These are phyloP conservation scores for Coemansia sp. DNA, from an alignment of 192 early-diverging fungal genomes.

Conservation along the genomic window DNA sequence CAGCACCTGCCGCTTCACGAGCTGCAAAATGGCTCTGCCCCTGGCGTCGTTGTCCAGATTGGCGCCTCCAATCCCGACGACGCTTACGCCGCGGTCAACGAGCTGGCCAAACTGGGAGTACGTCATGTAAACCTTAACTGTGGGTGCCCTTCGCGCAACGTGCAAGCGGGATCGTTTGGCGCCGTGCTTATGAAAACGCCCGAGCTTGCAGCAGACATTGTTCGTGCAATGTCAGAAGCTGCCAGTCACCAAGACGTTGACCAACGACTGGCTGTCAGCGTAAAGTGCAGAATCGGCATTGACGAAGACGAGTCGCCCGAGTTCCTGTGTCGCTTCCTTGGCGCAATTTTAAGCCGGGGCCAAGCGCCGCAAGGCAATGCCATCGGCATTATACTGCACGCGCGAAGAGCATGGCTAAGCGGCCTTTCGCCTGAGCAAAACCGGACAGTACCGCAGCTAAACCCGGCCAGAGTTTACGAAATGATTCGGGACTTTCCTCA, in stretches of 20 bases:
- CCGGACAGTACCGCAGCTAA: conserved; percentile 59
- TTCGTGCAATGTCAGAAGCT: conserved; percentile 53
- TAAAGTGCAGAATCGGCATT: conserved; percentile 76
- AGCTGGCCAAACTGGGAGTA: conserved; percentile 56
- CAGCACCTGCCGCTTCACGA: conserved; percentile 28
- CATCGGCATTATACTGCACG: conserved; percentile 61
- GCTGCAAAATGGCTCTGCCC: conserved; percentile 19
- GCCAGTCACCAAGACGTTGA: conserved; percentile 14
- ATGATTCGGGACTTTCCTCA: conserved; percentile 55
- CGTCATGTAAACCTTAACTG: conserved; percentile 66
- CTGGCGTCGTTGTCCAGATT: conserved; percentile 44
- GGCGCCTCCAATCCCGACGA: conserved; percentile 29
- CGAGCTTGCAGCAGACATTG: conserved; percentile 52
- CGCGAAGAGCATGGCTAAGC: conserved; percentile 63
- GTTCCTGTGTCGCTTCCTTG: conserved; percentile 48
- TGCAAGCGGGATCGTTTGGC: conserved; percentile 64
- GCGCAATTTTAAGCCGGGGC: conserved; percentile 3
- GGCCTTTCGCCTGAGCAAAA: conserved; percentile 67
- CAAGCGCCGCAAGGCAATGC: neutral
- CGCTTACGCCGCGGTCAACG: conserved; percentile 22
- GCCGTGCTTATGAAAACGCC: conserved; percentile 70
- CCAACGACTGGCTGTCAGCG: conserved; percentile 43
- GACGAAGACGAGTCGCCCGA: conserved; percentile 63
- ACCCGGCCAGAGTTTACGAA: conserved; percentile 57
- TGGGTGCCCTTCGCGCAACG: conserved; percentile 68